Conservation (phyloP, 2,329 filamentous ascomycete species). For the Chrysoporthe deuterocubensis region DNA sequence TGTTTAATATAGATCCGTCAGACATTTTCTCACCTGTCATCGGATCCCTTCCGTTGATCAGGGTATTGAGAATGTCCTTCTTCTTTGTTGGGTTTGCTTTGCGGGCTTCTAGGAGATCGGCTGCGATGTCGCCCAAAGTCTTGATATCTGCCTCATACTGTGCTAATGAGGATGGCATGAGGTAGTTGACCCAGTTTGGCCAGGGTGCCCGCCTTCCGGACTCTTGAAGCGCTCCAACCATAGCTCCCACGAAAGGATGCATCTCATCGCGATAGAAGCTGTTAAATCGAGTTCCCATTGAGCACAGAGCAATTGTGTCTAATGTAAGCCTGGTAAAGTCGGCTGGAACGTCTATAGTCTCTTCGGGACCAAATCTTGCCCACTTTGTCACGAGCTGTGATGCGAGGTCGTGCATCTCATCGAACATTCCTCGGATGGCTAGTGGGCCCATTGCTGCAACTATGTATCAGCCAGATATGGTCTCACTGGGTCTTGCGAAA, state of each 20-base stretch:
- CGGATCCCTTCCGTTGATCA: slow-evolving; percentile 29
- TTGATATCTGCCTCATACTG: too few relatives aligned
- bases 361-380: slow-evolving; percentile 41
- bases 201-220: slow-evolving; percentile 22
- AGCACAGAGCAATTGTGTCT: slow-evolving; percentile 10
- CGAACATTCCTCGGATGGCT: slow-evolving; percentile 56
- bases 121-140: too few relatives aligned
- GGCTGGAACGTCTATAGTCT: neutral
- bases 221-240: slow-evolving; percentile 27
- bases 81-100: slow-evolving; percentile 24
- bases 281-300: slow-evolving; percentile 30
- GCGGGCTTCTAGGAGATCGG: slow-evolving; percentile 7
- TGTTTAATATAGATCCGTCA: slow-evolving; percentile 29
- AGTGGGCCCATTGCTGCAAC: slow-evolving; percentile 59
- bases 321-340: slow-evolving; percentile 11
- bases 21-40: slow-evolving; percentile 29
- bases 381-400: slow-evolving; percentile 57
- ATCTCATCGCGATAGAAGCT: slow-evolving; percentile 28
- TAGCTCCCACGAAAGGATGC: slow-evolving; percentile 25
- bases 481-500: too few relatives aligned
- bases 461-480: neutral
- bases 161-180: neutral
- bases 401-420: slow-evolving; percentile 54
- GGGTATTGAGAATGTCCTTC: slow-evolving; percentile 29
- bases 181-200: slow-evolving; percentile 18